A percentile compares a stretch with the other conserved stretches of the same genome.
phyloP scores from a whole-genome alignment of 495 filamentous ascomycete genomes.

The Cairneyella variabilis region DNA sequence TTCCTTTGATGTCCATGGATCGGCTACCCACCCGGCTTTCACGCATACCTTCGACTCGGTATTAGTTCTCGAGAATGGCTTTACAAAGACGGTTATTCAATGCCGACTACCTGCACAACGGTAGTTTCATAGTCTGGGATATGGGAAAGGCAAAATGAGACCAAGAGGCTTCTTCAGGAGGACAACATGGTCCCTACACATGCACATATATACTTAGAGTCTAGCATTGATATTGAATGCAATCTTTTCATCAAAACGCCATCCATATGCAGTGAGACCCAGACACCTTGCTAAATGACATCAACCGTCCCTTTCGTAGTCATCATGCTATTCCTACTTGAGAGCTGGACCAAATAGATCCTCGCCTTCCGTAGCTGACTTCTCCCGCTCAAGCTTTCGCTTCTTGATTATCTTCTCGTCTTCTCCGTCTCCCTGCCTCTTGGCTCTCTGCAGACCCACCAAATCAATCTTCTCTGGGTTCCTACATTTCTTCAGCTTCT shows the following conservation, averaged over 20 bases:
- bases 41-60: no score
- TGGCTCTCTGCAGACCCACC: slow-evolving; percentile 51
- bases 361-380: slow-evolving; percentile 44
- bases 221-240: no score
- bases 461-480: slow-evolving; percentile 67
- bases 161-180: no score
- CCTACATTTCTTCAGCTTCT: slow-evolving; percentile 74
- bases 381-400: slow-evolving; percentile 52
- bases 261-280: slow-evolving; percentile 20
- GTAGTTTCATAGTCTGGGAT: no score
- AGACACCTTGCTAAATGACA: slow-evolving; percentile 25
- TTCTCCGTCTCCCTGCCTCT: slow-evolving; percentile 39
- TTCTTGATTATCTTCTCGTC: slow-evolving; percentile 50
- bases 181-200: no score
- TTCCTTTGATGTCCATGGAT: no score
- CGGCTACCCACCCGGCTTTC: no score
- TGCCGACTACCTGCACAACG: no score
- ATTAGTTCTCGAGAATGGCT: no score
- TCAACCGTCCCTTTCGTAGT: neutral
- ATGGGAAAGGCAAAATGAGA: no score
- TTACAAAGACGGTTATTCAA: no score
- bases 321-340: slow-evolving; percentile 18
- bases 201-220: no score
- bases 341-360: slow-evolving; percentile 53
- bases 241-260: slow-evolving; percentile 21